A percentile compares a stretch with the other conserved stretches of the same genome.
Conservation (phyloP, 495 filamentous ascomycete species). For the Rostrohypoxylon terebratum region DNA sequence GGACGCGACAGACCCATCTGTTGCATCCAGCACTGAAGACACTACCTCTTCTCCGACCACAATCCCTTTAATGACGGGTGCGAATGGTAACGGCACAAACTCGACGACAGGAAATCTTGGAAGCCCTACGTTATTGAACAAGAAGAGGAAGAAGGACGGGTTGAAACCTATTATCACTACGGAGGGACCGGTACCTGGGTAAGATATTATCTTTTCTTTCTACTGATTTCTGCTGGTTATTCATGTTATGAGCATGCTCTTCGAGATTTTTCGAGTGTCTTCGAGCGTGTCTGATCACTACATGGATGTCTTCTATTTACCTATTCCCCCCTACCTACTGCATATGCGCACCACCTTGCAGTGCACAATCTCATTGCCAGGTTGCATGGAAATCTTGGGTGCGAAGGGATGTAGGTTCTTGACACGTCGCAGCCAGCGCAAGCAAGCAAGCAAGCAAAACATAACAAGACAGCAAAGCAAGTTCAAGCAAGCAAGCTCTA, state of each 20-base stretch:
- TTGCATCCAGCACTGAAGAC: background rate
- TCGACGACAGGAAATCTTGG: conserved; percentile 47
- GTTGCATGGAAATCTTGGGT: conserved; percentile 38
- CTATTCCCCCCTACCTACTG: conserved; percentile 35
- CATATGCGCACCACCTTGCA: conserved; percentile 56
- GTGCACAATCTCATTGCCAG: conserved; percentile 56
- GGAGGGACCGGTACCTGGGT: conserved; percentile 66
- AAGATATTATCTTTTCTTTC: conserved; percentile 42
- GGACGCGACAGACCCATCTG: conserved; percentile 31
- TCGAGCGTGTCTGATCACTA: conserved; percentile 14
- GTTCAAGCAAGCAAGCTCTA: conserved; percentile 23
- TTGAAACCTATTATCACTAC: conserved; percentile 92
- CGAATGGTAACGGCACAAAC: conserved; percentile 47
- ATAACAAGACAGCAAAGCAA: conserved; percentile 18
- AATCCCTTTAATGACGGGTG: conserved; percentile 48
- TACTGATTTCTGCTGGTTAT: background rate
- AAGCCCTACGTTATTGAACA: conserved; percentile 62
- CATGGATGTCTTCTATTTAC: conserved; percentile 43
- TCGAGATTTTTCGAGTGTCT: background rate
- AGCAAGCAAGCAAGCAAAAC: conserved; percentile 27
- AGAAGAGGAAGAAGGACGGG: conserved; percentile 90
- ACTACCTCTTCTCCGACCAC: conserved; percentile 30
- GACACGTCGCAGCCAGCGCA: conserved; percentile 33
- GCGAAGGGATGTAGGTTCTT: conserved; percentile 30
- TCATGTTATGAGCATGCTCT: background rate